Evolutionary conservation across 352 stramenopile genomes (phyloP).

Genomic region (Phytophthora chlamydospora): DNA sequence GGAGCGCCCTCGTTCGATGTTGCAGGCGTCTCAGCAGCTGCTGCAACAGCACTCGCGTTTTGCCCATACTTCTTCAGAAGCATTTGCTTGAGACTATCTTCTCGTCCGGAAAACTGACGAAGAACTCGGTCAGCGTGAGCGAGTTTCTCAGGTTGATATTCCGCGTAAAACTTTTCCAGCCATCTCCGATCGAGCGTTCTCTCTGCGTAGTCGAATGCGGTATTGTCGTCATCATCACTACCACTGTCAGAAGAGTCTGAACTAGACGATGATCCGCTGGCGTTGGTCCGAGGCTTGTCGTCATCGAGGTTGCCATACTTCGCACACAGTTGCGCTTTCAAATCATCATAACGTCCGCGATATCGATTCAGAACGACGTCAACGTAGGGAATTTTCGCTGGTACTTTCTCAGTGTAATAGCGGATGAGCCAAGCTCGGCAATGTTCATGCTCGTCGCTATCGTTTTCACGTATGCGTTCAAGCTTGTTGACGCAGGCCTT

Average conservation of each 20-base stretch:
- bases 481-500: constrained; percentile 7
- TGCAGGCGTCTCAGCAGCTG: neutral
- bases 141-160: constrained; percentile 60
- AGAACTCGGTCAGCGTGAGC: constrained; percentile 55
- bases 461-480: constrained; percentile 18
- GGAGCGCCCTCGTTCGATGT: neutral
- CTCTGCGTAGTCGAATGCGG: constrained; percentile 23
- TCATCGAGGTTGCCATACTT: constrained; percentile 51
- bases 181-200: constrained; percentile 48
- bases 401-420: constrained; percentile 58
- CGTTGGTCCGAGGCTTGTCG: constrained; percentile 4
- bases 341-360: constrained; percentile 54
- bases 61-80: constrained; percentile 59
- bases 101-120: constrained; percentile 62
- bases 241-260: constrained; percentile 32
- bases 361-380: constrained; percentile 67
- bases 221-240: constrained; percentile 8
- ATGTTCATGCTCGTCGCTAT: constrained; percentile 37
- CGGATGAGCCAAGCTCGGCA: constrained; percentile 50
- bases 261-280: constrained; percentile 7
- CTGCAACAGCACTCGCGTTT: neutral
- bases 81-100: constrained; percentile 70
- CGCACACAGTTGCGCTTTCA: constrained; percentile 52
- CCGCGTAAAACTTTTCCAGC: constrained; percentile 60
- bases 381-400: constrained; percentile 57